phyloP scores from a whole-genome alignment of 345 rosid species.

The Syzygium jambos region DNA sequence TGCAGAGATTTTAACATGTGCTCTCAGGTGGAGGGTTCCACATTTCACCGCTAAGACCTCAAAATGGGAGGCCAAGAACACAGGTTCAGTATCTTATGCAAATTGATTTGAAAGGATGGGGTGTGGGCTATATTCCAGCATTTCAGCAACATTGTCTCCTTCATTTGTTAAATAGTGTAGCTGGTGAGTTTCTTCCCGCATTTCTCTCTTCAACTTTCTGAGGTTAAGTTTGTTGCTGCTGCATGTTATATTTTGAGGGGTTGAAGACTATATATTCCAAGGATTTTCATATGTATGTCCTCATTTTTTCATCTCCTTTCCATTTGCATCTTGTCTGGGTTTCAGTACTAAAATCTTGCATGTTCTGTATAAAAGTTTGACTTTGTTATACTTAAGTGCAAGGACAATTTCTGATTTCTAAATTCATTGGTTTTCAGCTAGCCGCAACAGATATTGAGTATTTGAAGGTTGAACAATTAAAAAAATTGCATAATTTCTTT shows the following conservation, averaged over 20 bases:
- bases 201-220: not conserved
- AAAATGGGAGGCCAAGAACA: slow-evolving; percentile 78
- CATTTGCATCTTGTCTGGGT: not conserved
- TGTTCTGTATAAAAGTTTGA: not conserved
- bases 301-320: not conserved
- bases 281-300: not conserved
- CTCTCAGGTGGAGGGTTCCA: slow-evolving; percentile 93
- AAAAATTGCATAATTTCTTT: not conserved
- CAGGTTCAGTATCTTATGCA: slow-evolving; percentile 97
- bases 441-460: not conserved
- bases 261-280: not conserved
- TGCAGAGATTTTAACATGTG: slow-evolving; percentile 5
- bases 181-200: slow-evolving; percentile 37
- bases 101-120: slow-evolving; percentile 99
- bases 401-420: not conserved
- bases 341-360: not conserved
- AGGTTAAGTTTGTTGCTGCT: not conserved
- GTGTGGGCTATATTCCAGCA: slow-evolving; percentile 74
- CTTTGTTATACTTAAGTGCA: not conserved
- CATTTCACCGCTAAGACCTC: slow-evolving; percentile 75
- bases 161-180: slow-evolving; percentile 94
- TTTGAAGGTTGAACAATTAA: not conserved
- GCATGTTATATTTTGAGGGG: not conserved
- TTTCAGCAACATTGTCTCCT: slow-evolving; percentile 97
- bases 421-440: not conserved